These are phyloP conservation scores for Papilionanthe hybrid DNA, from an alignment of 116 monocot genomes.

Conservation along the genomic window DNA sequence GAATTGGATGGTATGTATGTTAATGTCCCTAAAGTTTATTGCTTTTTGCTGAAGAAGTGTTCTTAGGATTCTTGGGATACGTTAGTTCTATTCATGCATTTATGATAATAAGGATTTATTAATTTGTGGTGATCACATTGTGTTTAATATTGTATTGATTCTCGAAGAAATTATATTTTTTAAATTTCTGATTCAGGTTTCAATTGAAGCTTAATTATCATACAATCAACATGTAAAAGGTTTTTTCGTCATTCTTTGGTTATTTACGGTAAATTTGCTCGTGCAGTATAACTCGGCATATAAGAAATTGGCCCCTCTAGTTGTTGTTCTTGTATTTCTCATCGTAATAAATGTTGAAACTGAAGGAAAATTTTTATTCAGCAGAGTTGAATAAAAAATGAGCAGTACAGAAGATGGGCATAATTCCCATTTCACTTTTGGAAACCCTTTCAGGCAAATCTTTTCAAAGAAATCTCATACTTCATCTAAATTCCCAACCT, in stretches of 20 bases:
- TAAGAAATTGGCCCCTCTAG: neutral
- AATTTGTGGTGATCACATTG: too few relatives aligned
- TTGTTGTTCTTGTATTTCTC: neutral
- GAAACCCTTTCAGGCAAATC: conserved; percentile 55
- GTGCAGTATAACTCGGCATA: neutral
- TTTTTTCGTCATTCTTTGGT: neutral
- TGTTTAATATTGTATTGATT: neutral
- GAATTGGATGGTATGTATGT: too few relatives aligned
- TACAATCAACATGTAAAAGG: neutral
- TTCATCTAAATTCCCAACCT: conserved; percentile 33
- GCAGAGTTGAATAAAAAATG: conserved; percentile 35
- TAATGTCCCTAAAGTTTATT: too few relatives aligned
- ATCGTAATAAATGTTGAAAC: neutral
- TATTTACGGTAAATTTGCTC: neutral
- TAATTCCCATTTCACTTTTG: conserved; percentile 18
- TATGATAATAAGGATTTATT: too few relatives aligned
- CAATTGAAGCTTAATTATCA: too few relatives aligned
- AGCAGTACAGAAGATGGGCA: conserved; percentile 56
- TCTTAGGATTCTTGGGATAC: too few relatives aligned
- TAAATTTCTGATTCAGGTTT: too few relatives aligned
- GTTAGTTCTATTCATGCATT: too few relatives aligned
- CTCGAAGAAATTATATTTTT: neutral
- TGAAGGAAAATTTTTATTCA: neutral
- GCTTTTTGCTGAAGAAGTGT: too few relatives aligned
- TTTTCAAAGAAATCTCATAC: conserved; percentile 41